phyloP scores from a whole-genome alignment of 805 yeast genomes.

The Zygoascus bituminiphila region DNA sequence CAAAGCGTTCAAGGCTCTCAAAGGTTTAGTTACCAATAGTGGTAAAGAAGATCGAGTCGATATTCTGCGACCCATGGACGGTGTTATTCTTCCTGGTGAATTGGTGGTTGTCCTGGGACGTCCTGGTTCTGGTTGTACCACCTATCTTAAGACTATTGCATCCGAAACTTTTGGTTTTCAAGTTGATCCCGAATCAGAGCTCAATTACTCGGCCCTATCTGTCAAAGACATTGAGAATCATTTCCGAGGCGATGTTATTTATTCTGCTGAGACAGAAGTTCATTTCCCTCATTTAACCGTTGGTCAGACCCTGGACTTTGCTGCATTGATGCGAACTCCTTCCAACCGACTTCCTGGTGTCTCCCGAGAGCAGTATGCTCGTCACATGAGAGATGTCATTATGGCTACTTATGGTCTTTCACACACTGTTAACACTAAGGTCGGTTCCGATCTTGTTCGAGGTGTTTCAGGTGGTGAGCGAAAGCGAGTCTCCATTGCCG shows the following conservation, averaged over 20 bases:
- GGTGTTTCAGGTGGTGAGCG: slow-evolving; percentile 56
- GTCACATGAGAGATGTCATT: slow-evolving; percentile 41
- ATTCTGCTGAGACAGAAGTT: slow-evolving; percentile 54
- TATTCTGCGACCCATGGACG: slow-evolving; percentile 44
- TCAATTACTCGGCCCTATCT: slow-evolving; percentile 40
- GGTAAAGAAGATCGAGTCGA: slow-evolving; percentile 25
- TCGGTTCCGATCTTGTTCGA: slow-evolving; percentile 40
- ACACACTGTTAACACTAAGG: slow-evolving; percentile 37
- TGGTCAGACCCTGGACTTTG: slow-evolving; percentile 49
- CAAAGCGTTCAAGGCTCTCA: slow-evolving; percentile 32
- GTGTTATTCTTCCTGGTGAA: slow-evolving; percentile 53
- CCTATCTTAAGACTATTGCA: slow-evolving; percentile 49
- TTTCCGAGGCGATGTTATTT: slow-evolving; percentile 55
- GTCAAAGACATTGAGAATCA: slow-evolving; percentile 38
- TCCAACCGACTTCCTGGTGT: slow-evolving; percentile 46
- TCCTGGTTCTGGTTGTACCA: slow-evolving; percentile 70
- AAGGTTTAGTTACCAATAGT: not conserved
- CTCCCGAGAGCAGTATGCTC: slow-evolving; percentile 40
- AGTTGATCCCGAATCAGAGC: slow-evolving; percentile 36
- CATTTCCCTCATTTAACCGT: slow-evolving; percentile 59
- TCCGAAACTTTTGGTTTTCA: slow-evolving; percentile 47
- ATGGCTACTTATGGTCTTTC: slow-evolving; percentile 40
- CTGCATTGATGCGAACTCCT: slow-evolving; percentile 50
- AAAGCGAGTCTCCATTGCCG: slow-evolving; percentile 48
- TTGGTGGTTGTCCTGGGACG: slow-evolving; percentile 68